These are phyloP conservation scores for Globisporangium uncinulatum DNA, from an alignment of 352 stramenopile species.

Conservation along the genomic window DNA sequence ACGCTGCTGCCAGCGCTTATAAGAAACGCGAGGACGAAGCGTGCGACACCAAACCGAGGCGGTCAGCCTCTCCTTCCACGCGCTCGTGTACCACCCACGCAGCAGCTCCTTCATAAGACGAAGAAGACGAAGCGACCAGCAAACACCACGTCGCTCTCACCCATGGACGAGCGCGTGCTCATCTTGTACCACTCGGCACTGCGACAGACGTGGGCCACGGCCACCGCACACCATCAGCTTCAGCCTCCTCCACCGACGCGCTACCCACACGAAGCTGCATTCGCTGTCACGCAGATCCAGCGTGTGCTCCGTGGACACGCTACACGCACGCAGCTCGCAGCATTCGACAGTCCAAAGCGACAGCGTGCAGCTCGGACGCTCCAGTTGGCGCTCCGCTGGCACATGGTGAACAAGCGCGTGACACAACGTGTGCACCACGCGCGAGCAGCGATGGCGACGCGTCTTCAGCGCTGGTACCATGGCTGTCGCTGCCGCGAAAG, in stretches of 20 bases:
- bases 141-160: conserved; percentile 11
- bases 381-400: conserved; percentile 33
- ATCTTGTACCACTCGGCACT: conserved; percentile 61
- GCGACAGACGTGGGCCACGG: conserved; percentile 18
- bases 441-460: conserved; percentile 15
- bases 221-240: background rate
- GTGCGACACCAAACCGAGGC: background rate
- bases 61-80: background rate
- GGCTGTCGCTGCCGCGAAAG: conserved; percentile 25
- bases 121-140: background rate
- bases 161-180: conserved; percentile 53
- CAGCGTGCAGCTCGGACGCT: conserved; percentile 25
- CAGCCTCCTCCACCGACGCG: background rate
- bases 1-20: background rate
- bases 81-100: too few species aligned
- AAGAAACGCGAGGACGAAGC: background rate
- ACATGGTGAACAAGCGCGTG: conserved; percentile 18
- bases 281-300: conserved; percentile 57
- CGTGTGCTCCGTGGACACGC: conserved; percentile 32
- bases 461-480: conserved; percentile 44
- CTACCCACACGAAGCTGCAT: conserved; percentile 48
- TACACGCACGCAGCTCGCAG: conserved; percentile 24
- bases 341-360: conserved; percentile 32
- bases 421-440: conserved; percentile 19
- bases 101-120: background rate